Evolutionary conservation across 352 stramenopile genomes (phyloP).

Genomic region (Globisporangium nunn): DNA sequence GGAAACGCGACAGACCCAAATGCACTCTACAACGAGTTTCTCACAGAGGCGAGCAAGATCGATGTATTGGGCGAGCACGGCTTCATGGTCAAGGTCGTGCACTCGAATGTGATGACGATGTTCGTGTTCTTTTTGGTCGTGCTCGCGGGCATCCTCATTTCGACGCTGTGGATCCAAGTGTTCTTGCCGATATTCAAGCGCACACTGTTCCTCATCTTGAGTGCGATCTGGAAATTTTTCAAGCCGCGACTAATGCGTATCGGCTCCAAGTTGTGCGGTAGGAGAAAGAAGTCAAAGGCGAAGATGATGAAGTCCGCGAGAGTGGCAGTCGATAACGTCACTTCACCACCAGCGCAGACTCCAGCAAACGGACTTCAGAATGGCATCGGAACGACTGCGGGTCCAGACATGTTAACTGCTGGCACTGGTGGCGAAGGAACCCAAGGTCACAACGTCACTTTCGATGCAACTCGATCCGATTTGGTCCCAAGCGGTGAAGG

Average conservation of each 20-base stretch:
- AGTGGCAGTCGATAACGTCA: conserved; percentile 1
- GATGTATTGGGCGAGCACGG: conserved; percentile 43
- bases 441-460: no score
- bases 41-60: conserved; percentile 31
- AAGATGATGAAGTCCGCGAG: conserved; percentile 1
- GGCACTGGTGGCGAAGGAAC: no score
- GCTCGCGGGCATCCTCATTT: conserved; percentile 26
- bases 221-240: background rate
- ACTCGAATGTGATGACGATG: conserved; percentile 65
- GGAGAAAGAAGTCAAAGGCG: background rate
- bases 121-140: conserved; percentile 58
- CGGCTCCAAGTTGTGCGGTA: background rate
- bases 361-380: background rate
- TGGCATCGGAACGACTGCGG: no score
- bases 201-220: conserved; percentile 29
- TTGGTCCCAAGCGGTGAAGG: background rate
- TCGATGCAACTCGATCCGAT: no score
- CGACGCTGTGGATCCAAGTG: conserved; percentile 41
- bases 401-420: background rate
- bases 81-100: conserved; percentile 65
- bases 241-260: background rate
- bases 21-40: conserved; percentile 35
- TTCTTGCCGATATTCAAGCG: conserved; percentile 40
- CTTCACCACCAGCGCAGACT: background rate
- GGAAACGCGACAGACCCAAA: conserved; percentile 17